Conservation (phyloP, 257 asterid species). For the Solanum bukasovii region DNA sequence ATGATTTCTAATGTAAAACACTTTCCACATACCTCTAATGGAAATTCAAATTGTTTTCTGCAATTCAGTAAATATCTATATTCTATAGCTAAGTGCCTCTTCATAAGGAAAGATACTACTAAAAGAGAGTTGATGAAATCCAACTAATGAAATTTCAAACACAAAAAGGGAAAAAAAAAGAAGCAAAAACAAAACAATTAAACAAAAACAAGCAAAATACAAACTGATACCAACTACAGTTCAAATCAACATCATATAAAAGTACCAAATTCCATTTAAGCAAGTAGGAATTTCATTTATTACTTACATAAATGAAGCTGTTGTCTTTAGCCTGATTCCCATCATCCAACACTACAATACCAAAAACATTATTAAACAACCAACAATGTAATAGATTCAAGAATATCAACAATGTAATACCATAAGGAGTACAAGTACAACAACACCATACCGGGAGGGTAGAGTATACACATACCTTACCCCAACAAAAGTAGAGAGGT, state of each 20-base stretch:
- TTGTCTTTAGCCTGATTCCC: slow-evolving; percentile 77
- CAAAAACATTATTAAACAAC: slow-evolving; percentile 10
- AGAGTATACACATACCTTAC: not conserved
- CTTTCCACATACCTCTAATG: not conserved
- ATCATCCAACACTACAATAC: slow-evolving; percentile 72
- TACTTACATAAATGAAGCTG: slow-evolving; percentile 88
- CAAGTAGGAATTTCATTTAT: not conserved
- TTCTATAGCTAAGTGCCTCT: not conserved
- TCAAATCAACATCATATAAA: not conserved
- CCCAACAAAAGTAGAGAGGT: not conserved
- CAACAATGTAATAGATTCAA: not conserved
- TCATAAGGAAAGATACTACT: not conserved
- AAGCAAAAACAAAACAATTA: not conserved
- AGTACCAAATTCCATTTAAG: not conserved
- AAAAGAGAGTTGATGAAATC: not conserved
- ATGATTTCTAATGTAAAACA: not conserved
- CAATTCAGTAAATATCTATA: not conserved
- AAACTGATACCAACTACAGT: not conserved
- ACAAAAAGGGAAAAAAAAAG: not conserved
- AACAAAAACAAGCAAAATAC: not conserved
- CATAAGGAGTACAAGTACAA: not conserved
- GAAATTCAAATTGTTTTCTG: not conserved
- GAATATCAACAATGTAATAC: slow-evolving; percentile 3
- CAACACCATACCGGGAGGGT: not conserved
- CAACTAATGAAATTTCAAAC: not conserved